phyloP scores from a whole-genome alignment of 306 rosid species.

The Fragaria iinumae region DNA sequence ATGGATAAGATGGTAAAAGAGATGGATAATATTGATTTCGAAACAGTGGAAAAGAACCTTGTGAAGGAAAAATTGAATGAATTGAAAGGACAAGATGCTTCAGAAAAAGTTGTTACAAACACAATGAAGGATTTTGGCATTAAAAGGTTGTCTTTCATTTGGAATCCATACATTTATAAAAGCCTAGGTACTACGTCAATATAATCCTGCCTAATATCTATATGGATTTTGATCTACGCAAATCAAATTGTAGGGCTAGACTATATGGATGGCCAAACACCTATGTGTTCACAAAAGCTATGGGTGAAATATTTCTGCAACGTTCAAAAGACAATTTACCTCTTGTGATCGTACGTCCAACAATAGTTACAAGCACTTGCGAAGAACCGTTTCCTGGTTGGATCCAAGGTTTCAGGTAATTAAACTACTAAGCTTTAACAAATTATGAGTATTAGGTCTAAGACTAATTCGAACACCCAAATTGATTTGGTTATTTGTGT shows the following conservation, averaged over 20 bases:
- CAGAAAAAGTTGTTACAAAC: constrained; percentile 5
- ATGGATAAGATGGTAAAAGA: constrained; percentile 9
- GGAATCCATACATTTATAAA: background rate
- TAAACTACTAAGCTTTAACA: background rate
- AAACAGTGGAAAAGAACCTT: constrained; percentile 22
- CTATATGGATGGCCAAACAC: constrained; percentile 47
- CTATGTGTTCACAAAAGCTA: constrained; percentile 42
- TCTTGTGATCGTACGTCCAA: constrained; percentile 30
- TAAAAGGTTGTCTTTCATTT: constrained; percentile 18
- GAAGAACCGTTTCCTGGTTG: constrained; percentile 41
- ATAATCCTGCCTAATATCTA: background rate
- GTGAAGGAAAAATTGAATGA: constrained; percentile 24
- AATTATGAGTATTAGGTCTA: background rate
- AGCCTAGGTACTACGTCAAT: background rate
- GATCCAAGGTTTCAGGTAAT: constrained; percentile 46
- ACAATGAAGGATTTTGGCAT: constrained; percentile 37
- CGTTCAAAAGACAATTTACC: constrained; percentile 19
- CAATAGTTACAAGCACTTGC: constrained; percentile 21
- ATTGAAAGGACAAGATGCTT: constrained; percentile 9
- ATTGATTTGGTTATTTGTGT: background rate
- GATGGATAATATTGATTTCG: constrained; percentile 23
- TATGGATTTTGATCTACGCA: background rate
- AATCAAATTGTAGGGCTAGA: constrained; percentile 28
- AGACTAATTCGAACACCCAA: background rate
- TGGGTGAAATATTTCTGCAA: constrained; percentile 42